Base-by-base conservation (phyloP, 345 rosid species). In the Angophora floribunda region DNA sequence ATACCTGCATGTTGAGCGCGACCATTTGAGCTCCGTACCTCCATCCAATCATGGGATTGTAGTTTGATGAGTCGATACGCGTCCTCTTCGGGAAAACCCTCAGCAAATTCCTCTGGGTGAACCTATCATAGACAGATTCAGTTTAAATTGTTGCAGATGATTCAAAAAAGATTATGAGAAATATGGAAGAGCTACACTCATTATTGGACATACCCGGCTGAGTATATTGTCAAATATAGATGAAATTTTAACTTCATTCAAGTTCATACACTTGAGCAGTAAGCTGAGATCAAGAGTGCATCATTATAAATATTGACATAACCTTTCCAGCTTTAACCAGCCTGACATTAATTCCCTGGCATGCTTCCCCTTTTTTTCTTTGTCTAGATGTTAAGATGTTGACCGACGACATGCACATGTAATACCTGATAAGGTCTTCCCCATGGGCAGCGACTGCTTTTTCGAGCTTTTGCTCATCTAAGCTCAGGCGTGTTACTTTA, bases 21-120 rank as follows among this genome's bases (percentile, higher is more conserved):
- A 97, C 99, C 99, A 97, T 97, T 92, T 97, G 99, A 93, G 99
- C 99, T 85, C 99, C 99, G 89, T 96, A 99, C 86, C 92, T 94
- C 99, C 99, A 96, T 4, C 94, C 99, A 87, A 95, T 92, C 1
- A 96, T 89, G 2, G 99, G 99, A 85, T 95, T 96, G 91, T 97
- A 97, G 89, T 97, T 97, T 45, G 99, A 96, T 41, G 99, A 97
- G 89, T 94, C 88, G 30, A 97, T 89, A 17, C 99, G 98, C 47
- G 86, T 93, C 50, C 97, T 95, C 92, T 97, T 96, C 0, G 99
- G 99, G 85, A 96, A 97, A 57, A 97, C 95, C 90, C 99, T 92
- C 21, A 97, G 84, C 49, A 75, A 75, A 28, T 75, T 75, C 5
- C 49, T 75, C 49, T 41, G 84, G 22, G 99, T 97, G 89, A 97